phyloP scores from a whole-genome alignment of 2,329 filamentous ascomycete genomes.

The Diaporthe nobilis region DNA sequence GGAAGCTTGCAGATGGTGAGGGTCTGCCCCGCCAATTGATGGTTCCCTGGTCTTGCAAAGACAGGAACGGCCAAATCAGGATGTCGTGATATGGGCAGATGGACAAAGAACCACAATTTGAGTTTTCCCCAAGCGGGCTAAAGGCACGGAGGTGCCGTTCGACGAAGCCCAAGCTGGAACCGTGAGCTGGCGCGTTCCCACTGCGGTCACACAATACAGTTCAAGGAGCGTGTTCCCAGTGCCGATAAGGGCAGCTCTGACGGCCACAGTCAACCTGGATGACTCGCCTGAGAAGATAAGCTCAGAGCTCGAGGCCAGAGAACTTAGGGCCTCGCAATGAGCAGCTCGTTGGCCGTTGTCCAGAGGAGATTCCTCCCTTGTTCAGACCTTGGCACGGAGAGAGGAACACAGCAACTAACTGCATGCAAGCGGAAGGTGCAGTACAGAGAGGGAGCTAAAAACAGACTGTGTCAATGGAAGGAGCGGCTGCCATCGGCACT shows the following conservation, averaged over 20 bases:
- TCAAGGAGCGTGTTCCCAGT: conserved; percentile 5
- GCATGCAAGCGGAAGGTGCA: conserved; percentile 26
- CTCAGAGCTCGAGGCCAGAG: neutral
- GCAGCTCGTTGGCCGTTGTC: neutral
- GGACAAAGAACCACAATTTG: conserved; percentile 36
- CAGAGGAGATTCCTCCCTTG: neutral
- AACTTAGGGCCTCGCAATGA: neutral
- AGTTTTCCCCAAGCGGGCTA: conserved; percentile 9
- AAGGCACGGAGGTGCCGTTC: conserved; percentile 33
- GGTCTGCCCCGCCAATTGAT: conserved; percentile 28
- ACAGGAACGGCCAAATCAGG: conserved; percentile 16
- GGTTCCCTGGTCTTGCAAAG: conserved; percentile 5
- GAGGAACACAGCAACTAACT: neutral
- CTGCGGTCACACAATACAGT: conserved; percentile 19
- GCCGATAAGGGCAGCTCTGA: conserved; percentile 24
- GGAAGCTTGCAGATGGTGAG: conserved; percentile 30
- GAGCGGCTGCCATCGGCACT: conserved; percentile 34
- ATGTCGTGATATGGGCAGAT: conserved; percentile 17
- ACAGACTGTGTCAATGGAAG: conserved; percentile 21
- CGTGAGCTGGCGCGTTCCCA: conserved; percentile 31
- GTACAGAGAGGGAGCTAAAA: conserved; percentile 6
- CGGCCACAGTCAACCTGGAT: conserved; percentile 38
- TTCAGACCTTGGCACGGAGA: neutral
- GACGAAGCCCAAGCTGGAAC: conserved; percentile 35
- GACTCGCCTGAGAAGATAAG: conserved; percentile 16